Evolutionary conservation across 352 stramenopile species (phyloP), one percentile per base, ranked within the genome.

Genomic region (Globisporangium polare): DNA sequence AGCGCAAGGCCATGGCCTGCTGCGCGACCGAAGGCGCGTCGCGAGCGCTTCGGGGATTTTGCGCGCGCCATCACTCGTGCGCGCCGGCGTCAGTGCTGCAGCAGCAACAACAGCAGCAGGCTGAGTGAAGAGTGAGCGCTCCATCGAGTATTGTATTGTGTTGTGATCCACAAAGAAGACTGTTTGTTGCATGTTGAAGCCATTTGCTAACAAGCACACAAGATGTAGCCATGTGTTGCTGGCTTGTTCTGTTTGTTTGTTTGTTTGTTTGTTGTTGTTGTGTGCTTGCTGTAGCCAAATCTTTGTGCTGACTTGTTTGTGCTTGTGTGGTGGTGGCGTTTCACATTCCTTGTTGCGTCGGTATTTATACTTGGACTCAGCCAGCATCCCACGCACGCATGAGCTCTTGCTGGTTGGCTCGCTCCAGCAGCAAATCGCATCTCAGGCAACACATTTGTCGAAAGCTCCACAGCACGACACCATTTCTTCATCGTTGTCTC

Each of bases 31-130:
- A 64, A 4, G 12, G 22, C 13, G n/a, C 35, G 17, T 64, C 58
- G 37, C 58, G 47, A 3, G 49, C 58, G 29, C 37, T 64, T 12
- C 35, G 58, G 18, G n/a, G 35, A 26, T 64, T 64, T 51, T 64
- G 58, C 49, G 37, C 37, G 27, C 58, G 58, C 37, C 58, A 64
- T 37, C 47, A 64, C 49, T 52, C 47, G 47, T 42, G 58, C 26
- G 37, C 24, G 29, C 8, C 2, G 5, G 20, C 43, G 12, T 42
- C 31, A n/a, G 0, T 17, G 0, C 26, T 20, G 31, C 10, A 33
- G 29, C 43, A 22, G 12, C 8, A 60, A n/a, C 2, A 24, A 35
- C 17, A 15, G 8, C 22, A 55, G 49, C 17, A 55, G 5, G 13
- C 27, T 12, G 26, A 10, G 26, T 26, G 24, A 54, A 26, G 12